phyloP scores from a whole-genome alignment of 164 flowering plant genomes.

The Chloranthus sessilifolius region DNA sequence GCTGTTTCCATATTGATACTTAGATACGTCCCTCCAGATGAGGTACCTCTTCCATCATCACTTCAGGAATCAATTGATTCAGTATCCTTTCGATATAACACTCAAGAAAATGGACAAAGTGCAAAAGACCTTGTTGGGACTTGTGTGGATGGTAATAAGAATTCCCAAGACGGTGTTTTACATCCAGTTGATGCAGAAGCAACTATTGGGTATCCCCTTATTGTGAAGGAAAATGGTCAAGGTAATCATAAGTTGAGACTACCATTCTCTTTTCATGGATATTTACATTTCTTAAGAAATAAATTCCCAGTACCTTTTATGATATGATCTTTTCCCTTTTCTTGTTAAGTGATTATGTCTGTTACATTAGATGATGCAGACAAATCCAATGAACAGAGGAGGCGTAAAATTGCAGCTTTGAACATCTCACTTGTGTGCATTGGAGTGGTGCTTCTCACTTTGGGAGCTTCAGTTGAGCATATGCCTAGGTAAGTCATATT shows the following conservation, averaged over 20 bases:
- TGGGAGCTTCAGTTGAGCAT: conserved; percentile 54
- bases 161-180: background rate
- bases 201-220: conserved; percentile 41
- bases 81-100: conserved; percentile 28
- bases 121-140: conserved; percentile 12
- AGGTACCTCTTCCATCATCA: conserved; percentile 80
- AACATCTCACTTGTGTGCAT: conserved; percentile 56
- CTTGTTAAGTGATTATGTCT: background rate
- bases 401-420: conserved; percentile 80
- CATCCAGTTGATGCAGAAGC: conserved; percentile 17
- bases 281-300: background rate
- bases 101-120: conserved; percentile 20
- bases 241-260: conserved; percentile 31
- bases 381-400: conserved; percentile 30
- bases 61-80: conserved; percentile 71
- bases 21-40: conserved; percentile 91
- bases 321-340: background rate
- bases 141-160: too few relatives aligned
- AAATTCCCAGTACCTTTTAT: background rate
- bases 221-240: conserved; percentile 32
- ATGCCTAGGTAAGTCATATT: conserved; percentile 51
- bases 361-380: conserved; percentile 30
- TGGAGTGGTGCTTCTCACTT: conserved; percentile 66
- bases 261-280: background rate
- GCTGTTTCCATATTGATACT: conserved; percentile 84